phyloP scores from a whole-genome alignment of 2,329 filamentous ascomycete genomes.

The Alternaria novae-zelandiae region DNA sequence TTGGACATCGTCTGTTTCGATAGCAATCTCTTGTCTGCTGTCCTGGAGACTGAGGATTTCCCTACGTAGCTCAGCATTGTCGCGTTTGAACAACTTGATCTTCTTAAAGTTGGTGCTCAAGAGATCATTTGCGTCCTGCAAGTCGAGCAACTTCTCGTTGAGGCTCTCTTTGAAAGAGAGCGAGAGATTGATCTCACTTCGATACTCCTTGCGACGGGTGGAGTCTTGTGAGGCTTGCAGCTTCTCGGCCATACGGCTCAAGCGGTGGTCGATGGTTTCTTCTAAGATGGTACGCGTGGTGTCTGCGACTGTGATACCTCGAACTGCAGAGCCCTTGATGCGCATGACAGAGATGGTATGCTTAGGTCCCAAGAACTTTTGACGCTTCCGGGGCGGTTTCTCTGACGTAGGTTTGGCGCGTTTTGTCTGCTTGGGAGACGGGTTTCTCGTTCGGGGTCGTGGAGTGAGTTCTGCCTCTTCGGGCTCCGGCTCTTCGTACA shows the following conservation, averaged over 20 bases:
- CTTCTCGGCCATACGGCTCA: constrained; percentile 50
- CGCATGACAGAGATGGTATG: constrained; percentile 44
- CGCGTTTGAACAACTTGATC: constrained; percentile 52
- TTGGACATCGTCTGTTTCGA: constrained; percentile 58
- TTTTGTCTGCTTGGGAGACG: constrained; percentile 18
- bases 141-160: constrained; percentile 57
- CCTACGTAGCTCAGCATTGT: constrained; percentile 54
- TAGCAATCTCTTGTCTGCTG: constrained; percentile 56
- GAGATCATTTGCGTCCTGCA: constrained; percentile 60
- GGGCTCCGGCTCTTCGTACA: constrained; percentile 21
- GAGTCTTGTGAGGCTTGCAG: constrained; percentile 50
- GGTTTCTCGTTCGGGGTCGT: constrained; percentile 14
- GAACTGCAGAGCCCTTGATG: constrained; percentile 45
- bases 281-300: constrained; percentile 59
- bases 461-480: constrained; percentile 22
- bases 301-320: constrained; percentile 58
- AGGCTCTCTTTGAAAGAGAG: constrained; percentile 57
- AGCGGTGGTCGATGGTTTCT: constrained; percentile 56
- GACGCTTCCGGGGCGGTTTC: constrained; percentile 37
- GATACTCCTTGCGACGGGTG: constrained; percentile 47
- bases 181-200: constrained; percentile 55
- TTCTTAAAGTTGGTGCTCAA: constrained; percentile 56
- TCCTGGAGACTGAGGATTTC: constrained; percentile 57
- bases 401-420: constrained; percentile 20
- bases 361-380: constrained; percentile 37